A percentile compares a stretch with the other conserved stretches of the same genome.
Conservation (phyloP, 2,329 filamentous ascomycete genomes). For the Thelonectria olida region DNA sequence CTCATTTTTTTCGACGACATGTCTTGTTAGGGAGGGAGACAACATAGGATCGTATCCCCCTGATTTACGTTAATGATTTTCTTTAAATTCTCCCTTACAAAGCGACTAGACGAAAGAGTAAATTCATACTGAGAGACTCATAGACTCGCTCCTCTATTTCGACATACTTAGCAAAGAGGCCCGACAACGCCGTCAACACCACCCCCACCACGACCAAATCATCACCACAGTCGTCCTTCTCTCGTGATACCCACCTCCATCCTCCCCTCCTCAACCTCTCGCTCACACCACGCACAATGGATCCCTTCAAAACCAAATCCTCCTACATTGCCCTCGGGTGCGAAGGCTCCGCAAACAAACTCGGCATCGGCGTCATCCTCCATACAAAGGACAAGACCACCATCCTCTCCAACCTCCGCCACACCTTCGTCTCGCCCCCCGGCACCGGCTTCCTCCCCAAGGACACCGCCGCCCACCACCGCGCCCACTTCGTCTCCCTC, state of each 20-base stretch:
- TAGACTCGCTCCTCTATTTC: too few species aligned
- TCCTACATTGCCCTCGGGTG: slow-evolving; percentile 66
- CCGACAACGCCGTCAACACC: neutral
- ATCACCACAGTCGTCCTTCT: slow-evolving; percentile 11
- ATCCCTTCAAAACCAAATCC: slow-evolving; percentile 43
- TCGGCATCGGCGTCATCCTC: slow-evolving; percentile 90
- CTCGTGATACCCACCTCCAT: slow-evolving; percentile 14
- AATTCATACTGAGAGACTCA: neutral
- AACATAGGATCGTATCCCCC: neutral
- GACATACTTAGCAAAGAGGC: too few species aligned
- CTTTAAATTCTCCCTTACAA: neutral
- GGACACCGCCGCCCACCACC: slow-evolving; percentile 93
- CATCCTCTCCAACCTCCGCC: slow-evolving; percentile 91
- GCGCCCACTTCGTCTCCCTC: slow-evolving; percentile 82
- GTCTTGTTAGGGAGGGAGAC: neutral
- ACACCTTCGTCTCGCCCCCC: slow-evolving; percentile 92
- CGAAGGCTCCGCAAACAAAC: slow-evolving; percentile 97
- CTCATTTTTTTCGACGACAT: slow-evolving; percentile 16
- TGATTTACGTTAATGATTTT: neutral
- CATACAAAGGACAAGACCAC: slow-evolving; percentile 68
- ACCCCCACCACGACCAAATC: neutral
- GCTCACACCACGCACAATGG: slow-evolving; percentile 20
- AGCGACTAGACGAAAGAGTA: neutral
- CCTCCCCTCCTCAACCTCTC: neutral
- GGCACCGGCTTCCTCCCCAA: slow-evolving; percentile 96